Conservation (phyloP, 2,329 filamentous ascomycete species). For the Colletotrichum chrysophilum region DNA sequence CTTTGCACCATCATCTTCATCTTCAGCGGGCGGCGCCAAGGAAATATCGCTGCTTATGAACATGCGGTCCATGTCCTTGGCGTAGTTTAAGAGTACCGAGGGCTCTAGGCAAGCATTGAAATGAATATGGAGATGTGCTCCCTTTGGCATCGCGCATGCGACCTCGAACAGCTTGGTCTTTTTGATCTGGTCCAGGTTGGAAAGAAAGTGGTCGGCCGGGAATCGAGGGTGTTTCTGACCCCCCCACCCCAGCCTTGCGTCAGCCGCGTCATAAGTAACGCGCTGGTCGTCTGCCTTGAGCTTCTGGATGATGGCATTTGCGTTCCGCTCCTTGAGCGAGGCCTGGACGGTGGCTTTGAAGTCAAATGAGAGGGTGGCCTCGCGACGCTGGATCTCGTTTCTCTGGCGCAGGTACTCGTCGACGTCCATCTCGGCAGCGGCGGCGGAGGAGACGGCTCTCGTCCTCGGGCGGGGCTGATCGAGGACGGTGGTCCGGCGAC, state of each 20-base stretch:
- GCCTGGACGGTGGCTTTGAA: constrained; percentile 35
- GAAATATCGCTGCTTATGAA: constrained; percentile 68
- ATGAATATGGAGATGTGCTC: constrained; percentile 75
- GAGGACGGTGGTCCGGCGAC: background rate
- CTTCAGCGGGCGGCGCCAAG: constrained; percentile 33
- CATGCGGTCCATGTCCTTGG: constrained; percentile 66
- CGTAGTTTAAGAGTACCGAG: constrained; percentile 59
- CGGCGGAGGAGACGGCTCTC: background rate
- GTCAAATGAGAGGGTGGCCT: constrained; percentile 47
- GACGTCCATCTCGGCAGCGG: background rate
- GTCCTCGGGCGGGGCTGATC: background rate
- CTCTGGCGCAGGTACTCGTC: constrained; percentile 38
- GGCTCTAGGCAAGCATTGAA: constrained; percentile 78
- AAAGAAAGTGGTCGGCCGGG: constrained; percentile 62
- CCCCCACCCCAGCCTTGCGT: constrained; percentile 37
- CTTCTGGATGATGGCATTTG: constrained; percentile 43
- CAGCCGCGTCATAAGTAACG: constrained; percentile 38
- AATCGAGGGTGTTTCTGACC: constrained; percentile 51
- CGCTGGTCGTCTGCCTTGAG: constrained; percentile 41
- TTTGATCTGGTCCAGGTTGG: constrained; percentile 58
- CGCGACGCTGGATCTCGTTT: constrained; percentile 31
- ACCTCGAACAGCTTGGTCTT: constrained; percentile 63
- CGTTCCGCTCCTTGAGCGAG: constrained; percentile 38
- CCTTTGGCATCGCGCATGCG: constrained; percentile 69
- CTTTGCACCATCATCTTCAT: constrained; percentile 22